Conservation (phyloP, 441 rosid species). For the Adansonia rubrostipa region DNA sequence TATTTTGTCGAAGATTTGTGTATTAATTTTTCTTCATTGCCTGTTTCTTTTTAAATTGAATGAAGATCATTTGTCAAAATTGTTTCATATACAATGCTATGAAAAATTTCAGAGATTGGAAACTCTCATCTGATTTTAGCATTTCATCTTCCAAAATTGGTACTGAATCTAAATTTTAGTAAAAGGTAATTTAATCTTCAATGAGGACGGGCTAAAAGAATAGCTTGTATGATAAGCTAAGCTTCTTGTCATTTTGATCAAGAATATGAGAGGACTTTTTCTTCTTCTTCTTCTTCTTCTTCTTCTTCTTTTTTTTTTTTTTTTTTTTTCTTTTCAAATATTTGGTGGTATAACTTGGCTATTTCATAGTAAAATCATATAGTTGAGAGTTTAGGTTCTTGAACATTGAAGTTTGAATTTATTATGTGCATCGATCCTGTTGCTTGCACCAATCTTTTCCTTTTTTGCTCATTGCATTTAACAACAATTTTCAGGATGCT, state of each 20-base stretch:
- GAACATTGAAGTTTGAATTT: neutral
- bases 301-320: neutral
- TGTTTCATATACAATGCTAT: neutral
- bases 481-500: slow-evolving; percentile 65
- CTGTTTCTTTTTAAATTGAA: neutral
- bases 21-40: neutral
- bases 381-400: neutral
- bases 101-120: neutral
- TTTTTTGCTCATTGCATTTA: slow-evolving; percentile 29
- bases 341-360: neutral
- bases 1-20: too few species aligned
- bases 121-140: neutral
- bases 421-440: neutral
- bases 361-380: neutral
- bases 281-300: neutral
- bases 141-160: slow-evolving; percentile 7
- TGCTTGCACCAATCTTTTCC: neutral
- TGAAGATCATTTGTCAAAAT: neutral
- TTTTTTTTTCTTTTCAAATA: neutral
- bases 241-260: neutral
- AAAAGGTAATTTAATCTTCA: neutral
- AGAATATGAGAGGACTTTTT: neutral
- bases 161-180: neutral
- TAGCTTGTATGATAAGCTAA: neutral
- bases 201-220: neutral